Percentiles rank a stretch among this genome's conserved stretches.
Evolutionary conservation across 345 rosid genomes (phyloP).

Genomic region (Kandelia obovata): DNA sequence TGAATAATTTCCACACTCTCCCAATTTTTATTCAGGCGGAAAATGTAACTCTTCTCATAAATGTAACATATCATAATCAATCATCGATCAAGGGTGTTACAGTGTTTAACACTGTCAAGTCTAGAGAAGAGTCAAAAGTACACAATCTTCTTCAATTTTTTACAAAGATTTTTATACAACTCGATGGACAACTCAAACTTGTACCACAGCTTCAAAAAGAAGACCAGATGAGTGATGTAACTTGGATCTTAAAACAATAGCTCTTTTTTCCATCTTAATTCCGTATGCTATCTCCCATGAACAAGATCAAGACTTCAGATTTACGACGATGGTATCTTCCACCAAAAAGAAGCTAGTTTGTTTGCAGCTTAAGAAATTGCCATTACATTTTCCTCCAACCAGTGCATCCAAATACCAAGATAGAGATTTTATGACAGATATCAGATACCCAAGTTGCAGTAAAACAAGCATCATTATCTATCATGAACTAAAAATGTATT

Average conservation of each 20-base stretch:
- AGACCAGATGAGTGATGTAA: background rate
- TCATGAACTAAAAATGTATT: too few species aligned
- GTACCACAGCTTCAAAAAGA: background rate
- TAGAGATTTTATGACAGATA: background rate
- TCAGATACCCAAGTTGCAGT: background rate
- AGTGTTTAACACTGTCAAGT: too few species aligned
- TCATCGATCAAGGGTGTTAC: background rate
- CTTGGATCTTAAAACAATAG: background rate
- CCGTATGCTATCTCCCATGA: background rate
- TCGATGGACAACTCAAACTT: too few species aligned
- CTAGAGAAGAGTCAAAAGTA: too few species aligned
- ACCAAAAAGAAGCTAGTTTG: too few species aligned
- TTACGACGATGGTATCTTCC: background rate
- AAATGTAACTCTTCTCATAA: background rate
- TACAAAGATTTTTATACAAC: too few species aligned
- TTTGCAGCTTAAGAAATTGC: too few species aligned
- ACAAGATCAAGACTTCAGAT: background rate
- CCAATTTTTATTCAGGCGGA: background rate
- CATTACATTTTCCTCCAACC: background rate
- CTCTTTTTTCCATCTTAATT: background rate
- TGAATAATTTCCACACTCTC: background rate
- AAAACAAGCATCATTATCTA: too few species aligned
- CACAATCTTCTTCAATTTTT: too few species aligned
- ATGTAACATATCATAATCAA: background rate
- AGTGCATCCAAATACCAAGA: background rate